Base-by-base conservation (phyloP, 129 eudicot genomes). In the Lactuca saligna region DNA sequence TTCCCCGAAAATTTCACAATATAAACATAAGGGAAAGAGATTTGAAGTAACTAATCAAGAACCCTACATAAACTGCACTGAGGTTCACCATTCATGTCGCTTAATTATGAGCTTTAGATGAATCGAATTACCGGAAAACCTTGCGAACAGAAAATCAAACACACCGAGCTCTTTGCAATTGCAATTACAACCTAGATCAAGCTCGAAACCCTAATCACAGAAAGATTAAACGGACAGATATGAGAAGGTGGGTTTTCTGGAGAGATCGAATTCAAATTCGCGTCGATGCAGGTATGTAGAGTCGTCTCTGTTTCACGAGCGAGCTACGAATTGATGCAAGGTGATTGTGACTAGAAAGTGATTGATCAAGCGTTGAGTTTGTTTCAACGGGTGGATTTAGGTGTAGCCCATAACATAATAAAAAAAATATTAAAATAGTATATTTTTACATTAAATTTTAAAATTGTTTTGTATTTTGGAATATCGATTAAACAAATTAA, bases 371-470 rank as follows among this genome's bases (percentile, higher is more conserved):
- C 32, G 71, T 17, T n/a, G 70, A 17, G 72, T 48, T 74, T 13
- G 74, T 25, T 67, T 68, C 74, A 67, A 75, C 74, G 69, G 68
- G 80, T 59, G 15, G 74, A 67, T 75, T 14, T 25, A 56, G 80
- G 54, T 51, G 46, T 25, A 3, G 48, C 51, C 51, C 51, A 46
- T 46, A 46, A 46, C 51, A 46, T 10, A 44, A 10, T 25, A 25
- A 10, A 2, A 8, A 9, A 44, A 1, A 2, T 44, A 1, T 44
- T 8, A 44, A 44, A 44, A 44, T 44, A 9, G 4, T 44, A 44
- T 2, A 4, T 10, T 8, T 44, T 10, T 44, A 44, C 14, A 44
- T 44, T 0, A 44, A 44, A 44, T n/a, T n/a, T n/a, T n/a, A n/a
- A 25, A 25, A 25, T 25, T 0, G 29, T 25, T 25, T 0, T 25